Conservation (phyloP, 1,284 basidiomycete genomes). For the Cystobasidiaceae sp. region DNA sequence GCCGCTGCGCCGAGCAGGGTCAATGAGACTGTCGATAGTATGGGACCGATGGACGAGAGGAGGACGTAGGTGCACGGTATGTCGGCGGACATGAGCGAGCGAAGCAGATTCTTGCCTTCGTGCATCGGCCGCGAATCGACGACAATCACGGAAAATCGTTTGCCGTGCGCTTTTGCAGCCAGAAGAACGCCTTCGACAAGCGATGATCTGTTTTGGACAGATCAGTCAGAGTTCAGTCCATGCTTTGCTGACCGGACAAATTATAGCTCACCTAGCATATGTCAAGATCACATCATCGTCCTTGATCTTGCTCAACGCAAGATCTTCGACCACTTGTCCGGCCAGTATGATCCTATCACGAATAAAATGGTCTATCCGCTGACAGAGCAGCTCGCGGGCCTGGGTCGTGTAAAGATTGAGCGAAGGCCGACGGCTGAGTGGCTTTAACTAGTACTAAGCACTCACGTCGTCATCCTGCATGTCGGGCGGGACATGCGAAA, state of each 20-base stretch:
- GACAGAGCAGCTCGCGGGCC: conserved; percentile 80
- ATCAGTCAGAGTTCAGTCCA: too few relatives aligned
- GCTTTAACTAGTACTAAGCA: neutral
- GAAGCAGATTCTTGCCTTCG: conserved; percentile 82
- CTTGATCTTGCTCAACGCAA: conserved; percentile 86
- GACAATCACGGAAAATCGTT: conserved; percentile 81
- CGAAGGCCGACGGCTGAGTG: neutral
- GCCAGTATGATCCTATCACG: conserved; percentile 89
- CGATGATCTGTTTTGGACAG: conserved; percentile 74
- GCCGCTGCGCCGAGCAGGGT: conserved; percentile 91
- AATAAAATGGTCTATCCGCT: conserved; percentile 88
- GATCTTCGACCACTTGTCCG: conserved; percentile 84
- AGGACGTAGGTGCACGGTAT: conserved; percentile 89
- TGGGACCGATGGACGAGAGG: conserved; percentile 76
- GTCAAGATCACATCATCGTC: conserved; percentile 88
- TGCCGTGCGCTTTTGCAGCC: conserved; percentile 57
- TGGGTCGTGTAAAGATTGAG: conserved; percentile 45
- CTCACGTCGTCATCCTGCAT: conserved; percentile 86
- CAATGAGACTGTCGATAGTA: conserved; percentile 71
- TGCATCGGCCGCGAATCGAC: conserved; percentile 91
- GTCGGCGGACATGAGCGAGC: conserved; percentile 62
- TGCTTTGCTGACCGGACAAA: too few relatives aligned
- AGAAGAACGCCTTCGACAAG: conserved; percentile 87
- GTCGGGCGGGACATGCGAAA: conserved; percentile 85
- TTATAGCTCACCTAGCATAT: conserved; percentile 67